These are phyloP conservation scores for Talaromyces piceae DNA, from an alignment of 2,329 filamentous ascomycete species.

Conservation along the genomic window DNA sequence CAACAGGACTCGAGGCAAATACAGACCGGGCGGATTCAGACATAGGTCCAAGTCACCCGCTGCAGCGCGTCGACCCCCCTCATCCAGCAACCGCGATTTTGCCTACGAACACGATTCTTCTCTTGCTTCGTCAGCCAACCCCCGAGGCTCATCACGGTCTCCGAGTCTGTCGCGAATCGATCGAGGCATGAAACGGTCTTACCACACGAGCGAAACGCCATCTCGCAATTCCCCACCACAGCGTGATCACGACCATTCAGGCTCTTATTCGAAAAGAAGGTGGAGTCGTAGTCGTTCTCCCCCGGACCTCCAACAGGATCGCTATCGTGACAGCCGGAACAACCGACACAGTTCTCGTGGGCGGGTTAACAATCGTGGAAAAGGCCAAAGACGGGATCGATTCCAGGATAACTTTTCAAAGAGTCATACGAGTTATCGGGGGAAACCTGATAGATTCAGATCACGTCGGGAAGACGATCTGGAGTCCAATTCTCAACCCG, in stretches of 20 bases:
- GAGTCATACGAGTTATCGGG: constrained; percentile 26
- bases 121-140: constrained; percentile 13
- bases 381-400: constrained; percentile 25
- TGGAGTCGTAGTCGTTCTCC: constrained; percentile 37
- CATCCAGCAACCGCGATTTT: constrained; percentile 25
- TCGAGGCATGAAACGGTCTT: constrained; percentile 16
- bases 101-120: constrained; percentile 23
- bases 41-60: constrained; percentile 35
- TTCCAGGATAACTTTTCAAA: constrained; percentile 19
- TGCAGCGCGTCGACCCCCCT: constrained; percentile 24
- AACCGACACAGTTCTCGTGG: constrained; percentile 31
- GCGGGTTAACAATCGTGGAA: constrained; percentile 27
- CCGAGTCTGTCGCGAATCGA: constrained; percentile 16
- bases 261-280: constrained; percentile 29
- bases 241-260: constrained; percentile 25
- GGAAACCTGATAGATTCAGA: constrained; percentile 24
- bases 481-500: background rate
- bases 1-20: constrained; percentile 17
- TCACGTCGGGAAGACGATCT: constrained; percentile 16
- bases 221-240: constrained; percentile 20
- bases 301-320: constrained; percentile 21
- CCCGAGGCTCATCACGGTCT: background rate
- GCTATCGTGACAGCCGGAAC: constrained; percentile 17
- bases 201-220: constrained; percentile 13
- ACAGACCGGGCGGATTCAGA: constrained; percentile 27